These are phyloP conservation scores for Hypseocharis bilobata DNA, from an alignment of 441 rosid genomes.

Conservation along the genomic window DNA sequence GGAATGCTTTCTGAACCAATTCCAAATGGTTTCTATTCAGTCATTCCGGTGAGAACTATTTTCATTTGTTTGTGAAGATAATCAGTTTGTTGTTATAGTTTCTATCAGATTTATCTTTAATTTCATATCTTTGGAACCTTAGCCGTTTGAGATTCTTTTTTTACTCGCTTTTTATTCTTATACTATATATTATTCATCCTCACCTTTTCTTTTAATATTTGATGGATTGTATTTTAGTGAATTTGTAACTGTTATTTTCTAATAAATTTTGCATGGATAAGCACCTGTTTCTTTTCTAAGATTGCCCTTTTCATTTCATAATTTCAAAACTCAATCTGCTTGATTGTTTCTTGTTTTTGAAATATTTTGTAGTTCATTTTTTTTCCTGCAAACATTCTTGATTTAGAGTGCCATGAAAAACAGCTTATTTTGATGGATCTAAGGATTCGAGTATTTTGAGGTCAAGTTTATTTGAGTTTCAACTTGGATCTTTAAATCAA, in stretches of 20 bases:
- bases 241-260: background rate
- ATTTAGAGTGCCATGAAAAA: background rate
- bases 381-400: background rate
- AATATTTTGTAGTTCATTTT: background rate
- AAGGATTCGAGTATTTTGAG: background rate
- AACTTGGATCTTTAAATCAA: too few relatives aligned
- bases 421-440: background rate
- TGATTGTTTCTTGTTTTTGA: background rate
- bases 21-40: constrained; percentile 89
- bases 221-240: background rate
- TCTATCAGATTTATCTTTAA: constrained; percentile 1
- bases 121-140: constrained; percentile 1
- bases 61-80: constrained; percentile 3
- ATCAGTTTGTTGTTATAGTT: background rate
- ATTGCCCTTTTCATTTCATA: background rate
- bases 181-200: background rate
- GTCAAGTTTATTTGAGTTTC: background rate
- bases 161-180: background rate
- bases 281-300: background rate
- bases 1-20: constrained; percentile 74
- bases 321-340: background rate
- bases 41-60: constrained; percentile 58
- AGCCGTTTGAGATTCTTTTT: background rate
- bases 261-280: background rate
- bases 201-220: background rate